Conservation (phyloP, 208 protist genomes). For the Tetramitus jugosus region DNA sequence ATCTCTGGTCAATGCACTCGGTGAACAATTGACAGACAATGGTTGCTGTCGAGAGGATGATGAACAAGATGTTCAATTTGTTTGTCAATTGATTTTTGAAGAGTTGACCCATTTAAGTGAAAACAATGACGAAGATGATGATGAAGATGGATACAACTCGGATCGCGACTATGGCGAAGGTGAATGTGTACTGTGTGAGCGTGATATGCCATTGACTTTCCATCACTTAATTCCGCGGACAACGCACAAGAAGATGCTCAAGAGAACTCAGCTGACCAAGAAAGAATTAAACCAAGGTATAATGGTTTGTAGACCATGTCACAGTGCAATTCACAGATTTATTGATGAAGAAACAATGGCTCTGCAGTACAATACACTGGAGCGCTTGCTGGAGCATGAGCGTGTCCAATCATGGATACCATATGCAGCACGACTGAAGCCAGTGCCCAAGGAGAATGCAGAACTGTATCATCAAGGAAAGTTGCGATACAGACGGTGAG, state of each 20-base stretch:
- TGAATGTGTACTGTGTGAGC: constrained; percentile 25
- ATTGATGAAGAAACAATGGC: constrained; percentile 17
- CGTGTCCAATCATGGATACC: constrained; percentile 23
- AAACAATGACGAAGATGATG: not conserved
- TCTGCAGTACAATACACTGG: constrained; percentile 11
- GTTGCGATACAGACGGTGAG: not conserved
- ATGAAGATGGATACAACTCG: not conserved
- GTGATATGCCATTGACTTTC: constrained; percentile 26
- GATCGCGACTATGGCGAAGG: not conserved
- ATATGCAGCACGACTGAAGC: not conserved
- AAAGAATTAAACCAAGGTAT: not conserved
- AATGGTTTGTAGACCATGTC: constrained; percentile 28
- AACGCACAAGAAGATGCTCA: constrained; percentile 10
- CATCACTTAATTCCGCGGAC: constrained; percentile 24
- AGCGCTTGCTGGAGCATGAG: not conserved
- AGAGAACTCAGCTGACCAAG: not conserved
- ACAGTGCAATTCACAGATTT: constrained; percentile 20
- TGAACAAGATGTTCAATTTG: not conserved
- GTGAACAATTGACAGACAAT: not conserved
- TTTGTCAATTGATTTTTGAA: not conserved
- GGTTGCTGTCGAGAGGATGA: not conserved
- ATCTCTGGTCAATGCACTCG: not conserved
- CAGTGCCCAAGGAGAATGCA: not conserved
- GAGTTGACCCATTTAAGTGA: not conserved
- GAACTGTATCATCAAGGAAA: not conserved